Conservation (phyloP, 495 filamentous ascomycete species). For the Chaetomium tenue region DNA sequence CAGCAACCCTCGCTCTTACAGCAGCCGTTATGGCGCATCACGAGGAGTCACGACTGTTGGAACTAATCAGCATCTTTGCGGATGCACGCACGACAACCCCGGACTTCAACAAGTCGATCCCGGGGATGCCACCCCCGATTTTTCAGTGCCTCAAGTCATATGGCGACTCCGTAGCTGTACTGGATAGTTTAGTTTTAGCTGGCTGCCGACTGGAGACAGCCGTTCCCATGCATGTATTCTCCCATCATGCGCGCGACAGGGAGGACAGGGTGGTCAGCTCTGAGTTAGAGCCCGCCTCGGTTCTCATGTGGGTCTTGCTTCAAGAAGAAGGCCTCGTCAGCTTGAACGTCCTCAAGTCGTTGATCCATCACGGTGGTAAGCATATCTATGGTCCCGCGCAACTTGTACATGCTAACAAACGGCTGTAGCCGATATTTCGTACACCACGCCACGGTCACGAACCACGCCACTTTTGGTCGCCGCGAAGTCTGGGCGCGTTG, state of each 20-base stretch:
- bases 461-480: slow-evolving; percentile 44
- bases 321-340: slow-evolving; percentile 41
- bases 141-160: slow-evolving; percentile 34
- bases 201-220: slow-evolving; percentile 32
- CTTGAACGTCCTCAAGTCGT: slow-evolving; percentile 34
- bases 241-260: not conserved
- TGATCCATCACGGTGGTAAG: slow-evolving; percentile 43
- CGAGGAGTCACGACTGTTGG: slow-evolving; percentile 20
- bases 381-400: not conserved
- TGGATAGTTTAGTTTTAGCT: slow-evolving; percentile 24
- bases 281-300: slow-evolving; percentile 37
- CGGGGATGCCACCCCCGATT: slow-evolving; percentile 30
- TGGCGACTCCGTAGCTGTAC: slow-evolving; percentile 24
- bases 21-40: slow-evolving; percentile 33
- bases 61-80: slow-evolving; percentile 25
- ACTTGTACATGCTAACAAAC: slow-evolving; percentile 22
- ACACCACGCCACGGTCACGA: slow-evolving; percentile 37
- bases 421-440: slow-evolving; percentile 38
- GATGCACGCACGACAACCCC: slow-evolving; percentile 13
- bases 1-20: slow-evolving; percentile 41
- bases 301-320: slow-evolving; percentile 45
- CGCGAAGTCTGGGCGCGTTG: slow-evolving; percentile 36
- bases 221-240: slow-evolving; percentile 24
- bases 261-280: slow-evolving; percentile 27
- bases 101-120: slow-evolving; percentile 28